These are phyloP conservation scores for Grosmannia clavigera DNA, from an alignment of 2,329 filamentous ascomycete genomes.

Conservation along the genomic window DNA sequence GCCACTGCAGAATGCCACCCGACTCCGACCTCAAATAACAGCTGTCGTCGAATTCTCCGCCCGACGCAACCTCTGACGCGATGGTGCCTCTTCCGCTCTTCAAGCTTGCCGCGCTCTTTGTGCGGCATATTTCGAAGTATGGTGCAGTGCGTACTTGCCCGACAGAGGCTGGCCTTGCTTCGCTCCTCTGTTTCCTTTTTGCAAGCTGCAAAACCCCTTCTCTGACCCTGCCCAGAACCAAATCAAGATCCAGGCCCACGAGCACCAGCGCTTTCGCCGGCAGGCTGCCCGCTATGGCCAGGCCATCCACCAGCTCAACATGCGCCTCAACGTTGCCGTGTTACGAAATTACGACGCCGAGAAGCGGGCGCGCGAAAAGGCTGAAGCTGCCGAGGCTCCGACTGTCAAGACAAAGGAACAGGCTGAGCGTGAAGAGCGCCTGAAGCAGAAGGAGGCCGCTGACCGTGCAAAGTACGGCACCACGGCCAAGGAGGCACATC, in stretches of 20 bases:
- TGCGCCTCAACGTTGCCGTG: conserved; percentile 48
- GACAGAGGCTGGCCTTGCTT: background rate
- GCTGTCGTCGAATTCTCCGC: background rate
- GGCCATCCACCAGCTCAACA: conserved; percentile 53
- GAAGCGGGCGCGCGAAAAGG: conserved; percentile 46
- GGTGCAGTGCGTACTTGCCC: conserved; percentile 42
- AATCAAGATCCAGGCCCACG: conserved; percentile 54
- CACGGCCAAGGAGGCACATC: conserved; percentile 27
- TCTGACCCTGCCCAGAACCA: conserved; percentile 35
- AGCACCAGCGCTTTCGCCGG: conserved; percentile 46
- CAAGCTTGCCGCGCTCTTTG: conserved; percentile 52
- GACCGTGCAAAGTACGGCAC: conserved; percentile 30
- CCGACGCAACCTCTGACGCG: conserved; percentile 1
- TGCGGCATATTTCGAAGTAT: conserved; percentile 57
- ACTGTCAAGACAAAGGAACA: conserved; percentile 56
- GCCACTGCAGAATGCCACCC: background rate
- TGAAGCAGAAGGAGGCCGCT: conserved; percentile 37
- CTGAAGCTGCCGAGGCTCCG: conserved; percentile 48
- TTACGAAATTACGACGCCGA: conserved; percentile 46
- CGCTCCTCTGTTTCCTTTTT: conserved; percentile 5
- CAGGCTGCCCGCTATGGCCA: conserved; percentile 52
- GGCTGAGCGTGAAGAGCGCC: conserved; percentile 34
- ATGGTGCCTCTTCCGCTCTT: conserved; percentile 58
- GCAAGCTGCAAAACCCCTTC: background rate
- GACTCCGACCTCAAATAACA: background rate